These are phyloP conservation scores for Nidularia pulvinata DNA, from an alignment of 768 basidiomycete species.

Conservation along the genomic window DNA sequence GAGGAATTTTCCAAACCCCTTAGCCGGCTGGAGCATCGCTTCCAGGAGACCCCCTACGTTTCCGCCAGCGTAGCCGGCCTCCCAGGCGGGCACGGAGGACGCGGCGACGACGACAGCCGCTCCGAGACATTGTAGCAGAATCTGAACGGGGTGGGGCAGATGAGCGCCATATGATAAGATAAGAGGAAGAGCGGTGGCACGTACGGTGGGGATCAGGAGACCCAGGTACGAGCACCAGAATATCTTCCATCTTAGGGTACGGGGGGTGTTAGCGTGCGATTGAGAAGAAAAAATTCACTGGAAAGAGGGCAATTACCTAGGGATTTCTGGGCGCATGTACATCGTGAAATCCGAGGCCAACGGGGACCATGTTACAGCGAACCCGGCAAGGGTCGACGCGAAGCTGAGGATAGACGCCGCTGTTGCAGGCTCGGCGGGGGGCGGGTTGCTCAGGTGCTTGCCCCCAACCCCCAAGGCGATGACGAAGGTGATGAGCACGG, in stretches of 20 bases:
- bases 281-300: no score
- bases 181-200: constrained; percentile 2
- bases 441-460: constrained; percentile 56
- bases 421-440: constrained; percentile 51
- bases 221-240: constrained; percentile 73
- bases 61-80: constrained; percentile 48
- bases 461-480: constrained; percentile 73
- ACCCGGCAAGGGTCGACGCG: constrained; percentile 71
- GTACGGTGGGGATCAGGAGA: constrained; percentile 57
- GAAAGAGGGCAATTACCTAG: constrained; percentile 40
- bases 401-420: constrained; percentile 60
- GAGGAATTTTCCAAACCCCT: constrained; percentile 77
- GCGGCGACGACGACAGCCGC: constrained; percentile 68
- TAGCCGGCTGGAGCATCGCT: constrained; percentile 70
- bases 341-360: constrained; percentile 75
- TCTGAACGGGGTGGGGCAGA: constrained; percentile 17
- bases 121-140: constrained; percentile 47
- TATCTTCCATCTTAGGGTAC: constrained; percentile 50
- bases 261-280: neutral
- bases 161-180: neutral
- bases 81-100: constrained; percentile 59
- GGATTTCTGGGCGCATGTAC: constrained; percentile 60
- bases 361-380: constrained; percentile 61
- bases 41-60: constrained; percentile 73
- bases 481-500: constrained; percentile 71